Evolutionary conservation across 2,329 filamentous ascomycete species (phyloP).

Genomic region (Aspergillus ibericus): DNA sequence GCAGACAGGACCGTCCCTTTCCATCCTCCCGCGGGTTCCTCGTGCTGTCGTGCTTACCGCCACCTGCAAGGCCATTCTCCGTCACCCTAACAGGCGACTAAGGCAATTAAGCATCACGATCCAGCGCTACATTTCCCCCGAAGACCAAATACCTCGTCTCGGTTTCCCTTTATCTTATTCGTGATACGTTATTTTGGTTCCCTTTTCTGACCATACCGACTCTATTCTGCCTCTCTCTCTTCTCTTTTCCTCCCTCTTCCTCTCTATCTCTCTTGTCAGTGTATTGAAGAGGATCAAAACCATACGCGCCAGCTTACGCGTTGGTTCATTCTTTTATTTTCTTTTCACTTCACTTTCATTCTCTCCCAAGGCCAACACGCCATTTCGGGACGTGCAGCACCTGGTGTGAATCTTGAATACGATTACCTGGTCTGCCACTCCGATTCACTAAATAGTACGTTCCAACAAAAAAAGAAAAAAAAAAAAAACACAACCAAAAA

Average conservation of each 20-base stretch:
- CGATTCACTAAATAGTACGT: conserved; percentile 23
- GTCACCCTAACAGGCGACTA: conserved; percentile 39
- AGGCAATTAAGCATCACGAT: conserved; percentile 42
- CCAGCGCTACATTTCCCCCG: conserved; percentile 19
- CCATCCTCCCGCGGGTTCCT: conserved; percentile 33
- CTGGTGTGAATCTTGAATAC: neutral
- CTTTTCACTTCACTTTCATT: conserved; percentile 1
- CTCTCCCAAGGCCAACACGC: neutral
- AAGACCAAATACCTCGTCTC: neutral
- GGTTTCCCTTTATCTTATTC: conserved; percentile 11
- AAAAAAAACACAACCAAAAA: neutral
- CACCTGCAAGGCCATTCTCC: conserved; percentile 40
- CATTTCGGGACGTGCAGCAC: neutral
- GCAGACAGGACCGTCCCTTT: conserved; percentile 24
- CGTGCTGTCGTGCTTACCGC: conserved; percentile 34
- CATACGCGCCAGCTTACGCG: conserved; percentile 16
- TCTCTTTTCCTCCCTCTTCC: conserved; percentile 2
- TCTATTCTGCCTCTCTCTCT: conserved; percentile 2
- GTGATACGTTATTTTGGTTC: conserved; percentile 9
- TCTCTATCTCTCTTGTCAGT: conserved; percentile 3
- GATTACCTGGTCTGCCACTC: neutral
- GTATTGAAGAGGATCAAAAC: conserved; percentile 3
- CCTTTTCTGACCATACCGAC: conserved; percentile 1
- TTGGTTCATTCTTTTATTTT: conserved; percentile 18
- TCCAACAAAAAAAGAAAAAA: conserved; percentile 10